Percentiles rank a stretch among this genome's conserved stretches.
phyloP scores from a whole-genome alignment of 208 protist genomes.

The Tritrichomonas musculus region DNA sequence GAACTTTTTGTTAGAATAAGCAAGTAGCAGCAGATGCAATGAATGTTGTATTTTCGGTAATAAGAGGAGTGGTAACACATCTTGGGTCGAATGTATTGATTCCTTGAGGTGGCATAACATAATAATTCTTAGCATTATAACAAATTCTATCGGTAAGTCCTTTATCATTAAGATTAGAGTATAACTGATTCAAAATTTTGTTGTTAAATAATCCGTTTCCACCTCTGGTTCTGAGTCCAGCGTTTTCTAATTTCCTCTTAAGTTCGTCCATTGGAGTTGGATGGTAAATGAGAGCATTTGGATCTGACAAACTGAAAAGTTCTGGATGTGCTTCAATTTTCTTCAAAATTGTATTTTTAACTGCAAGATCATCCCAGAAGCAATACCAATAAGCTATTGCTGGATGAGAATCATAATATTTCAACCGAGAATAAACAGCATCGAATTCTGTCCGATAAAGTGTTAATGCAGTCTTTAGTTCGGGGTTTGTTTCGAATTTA shows the following conservation, averaged over 20 bases:
- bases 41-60: slow-evolving; percentile 6
- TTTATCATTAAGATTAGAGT: background rate
- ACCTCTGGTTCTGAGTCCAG: background rate
- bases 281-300: background rate
- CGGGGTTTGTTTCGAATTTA: background rate
- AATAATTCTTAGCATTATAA: background rate
- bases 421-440: background rate
- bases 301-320: background rate
- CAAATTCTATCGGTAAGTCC: too few species aligned
- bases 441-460: background rate
- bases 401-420: slow-evolving; percentile 16
- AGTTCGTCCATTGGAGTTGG: background rate
- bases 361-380: slow-evolving; percentile 1
- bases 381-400: background rate
- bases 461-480: background rate
- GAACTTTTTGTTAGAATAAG: too few species aligned
- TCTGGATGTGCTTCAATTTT: background rate
- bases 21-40: background rate
- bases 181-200: background rate
- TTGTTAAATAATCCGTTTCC: slow-evolving; percentile 1
- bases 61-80: background rate
- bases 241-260: background rate
- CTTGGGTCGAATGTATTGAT: background rate
- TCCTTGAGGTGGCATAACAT: background rate
- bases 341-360: background rate